Evolutionary conservation across 2,329 filamentous ascomycete species (phyloP).

Genomic region (Dactylellina cionopaga): DNA sequence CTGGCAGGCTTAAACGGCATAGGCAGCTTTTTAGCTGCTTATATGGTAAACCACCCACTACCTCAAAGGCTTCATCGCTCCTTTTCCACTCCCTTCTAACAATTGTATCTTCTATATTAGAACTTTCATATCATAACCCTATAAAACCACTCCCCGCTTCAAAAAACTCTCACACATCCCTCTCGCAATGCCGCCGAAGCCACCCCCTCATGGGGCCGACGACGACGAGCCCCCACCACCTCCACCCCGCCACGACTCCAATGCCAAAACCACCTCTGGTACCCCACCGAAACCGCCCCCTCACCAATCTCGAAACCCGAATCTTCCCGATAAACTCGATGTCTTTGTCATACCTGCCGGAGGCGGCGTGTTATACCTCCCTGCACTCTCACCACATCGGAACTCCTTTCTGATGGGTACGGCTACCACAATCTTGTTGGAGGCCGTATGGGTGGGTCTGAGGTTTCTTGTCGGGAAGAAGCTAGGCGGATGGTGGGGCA

Average conservation of each 20-base stretch:
- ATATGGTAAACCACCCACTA: constrained; percentile 12
- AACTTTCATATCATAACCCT: background rate
- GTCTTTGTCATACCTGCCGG: constrained; percentile 56
- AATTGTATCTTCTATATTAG: background rate
- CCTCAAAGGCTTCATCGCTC: background rate
- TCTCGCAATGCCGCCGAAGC: constrained; percentile 20
- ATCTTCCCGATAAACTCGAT: constrained; percentile 50
- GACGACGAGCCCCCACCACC: constrained; percentile 54
- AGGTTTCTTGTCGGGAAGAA: constrained; percentile 22
- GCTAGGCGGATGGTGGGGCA: constrained; percentile 42
- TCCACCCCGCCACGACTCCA: constrained; percentile 53
- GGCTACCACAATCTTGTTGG: constrained; percentile 42
- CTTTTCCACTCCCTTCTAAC: background rate
- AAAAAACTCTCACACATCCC: background rate
- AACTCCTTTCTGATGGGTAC: constrained; percentile 56
- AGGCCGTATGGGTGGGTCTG: constrained; percentile 28
- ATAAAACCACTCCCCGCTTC: background rate
- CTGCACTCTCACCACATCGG: constrained; percentile 54
- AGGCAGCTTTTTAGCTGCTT: constrained; percentile 44
- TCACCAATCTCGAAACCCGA: constrained; percentile 46
- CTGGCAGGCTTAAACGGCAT: constrained; percentile 27
- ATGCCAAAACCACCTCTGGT: constrained; percentile 51
- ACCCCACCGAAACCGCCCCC: constrained; percentile 46
- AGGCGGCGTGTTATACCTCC: constrained; percentile 56
- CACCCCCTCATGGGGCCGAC: constrained; percentile 26